Evolutionary conservation across 1,284 basidiomycete genomes (phyloP), one percentile per base, ranked within the genome.

Genomic region (Cryptococcus depauperatus): DNA sequence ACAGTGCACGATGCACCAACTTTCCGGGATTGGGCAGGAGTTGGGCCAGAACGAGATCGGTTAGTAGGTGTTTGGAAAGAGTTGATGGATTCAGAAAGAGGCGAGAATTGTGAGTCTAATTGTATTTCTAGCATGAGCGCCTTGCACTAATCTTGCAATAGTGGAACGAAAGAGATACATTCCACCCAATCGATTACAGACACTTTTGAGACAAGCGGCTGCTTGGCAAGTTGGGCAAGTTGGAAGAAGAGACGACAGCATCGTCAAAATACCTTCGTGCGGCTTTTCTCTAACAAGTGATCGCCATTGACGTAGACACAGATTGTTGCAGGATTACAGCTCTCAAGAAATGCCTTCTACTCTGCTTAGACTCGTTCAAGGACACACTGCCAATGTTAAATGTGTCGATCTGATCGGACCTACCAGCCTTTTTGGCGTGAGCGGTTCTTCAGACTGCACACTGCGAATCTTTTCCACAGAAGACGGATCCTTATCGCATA

Each of bases 1-100:
- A 69, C 73, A 0, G 73, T 76, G 2, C 72, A 73, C 41, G 74
- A 76, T 47, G 73, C 74, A 5, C 73, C 73, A 0, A 65, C 66
- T 0, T 70, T 76, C 45, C 56, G 69, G 5, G 66, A 72, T 35
- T 75, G 74, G 74, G 71, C 70, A 25, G 74, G 74, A 2, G 71
- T 61, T 0, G 62, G 56, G 1, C 60, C 62, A 0, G 67, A 69
- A 48, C 43, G 67, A 38, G 74, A 59, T 57, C 64, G 53, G 54
- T 63, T 55, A 57, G 62, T 61, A 7, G 61, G 8, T 23, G 70
- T 48, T 61, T 74, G 64, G 72, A 70, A 54, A 48, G 74, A 55
- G 59, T 61, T 52, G 46, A 70, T 58, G 22, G 58, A 64, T 35
- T 45, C 34, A 21, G 50, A 55, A 47, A 40, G 45, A 28, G 37